Conservation (phyloP, 1,139 yeast species). For the Wickerhamiella infanticola region DNA sequence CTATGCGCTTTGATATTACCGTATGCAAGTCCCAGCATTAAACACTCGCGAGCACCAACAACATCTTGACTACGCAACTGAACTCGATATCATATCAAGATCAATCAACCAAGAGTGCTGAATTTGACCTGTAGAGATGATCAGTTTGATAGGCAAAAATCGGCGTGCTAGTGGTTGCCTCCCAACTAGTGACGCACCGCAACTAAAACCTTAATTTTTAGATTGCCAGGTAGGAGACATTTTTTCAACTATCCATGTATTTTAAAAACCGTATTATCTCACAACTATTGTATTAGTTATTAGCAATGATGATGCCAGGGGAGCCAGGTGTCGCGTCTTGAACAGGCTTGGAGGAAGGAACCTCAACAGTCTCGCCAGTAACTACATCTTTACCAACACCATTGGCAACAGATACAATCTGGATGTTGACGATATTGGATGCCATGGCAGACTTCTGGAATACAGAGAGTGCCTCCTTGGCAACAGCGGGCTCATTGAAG, state of each 20-base stretch:
- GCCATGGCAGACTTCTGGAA: constrained; percentile 54
- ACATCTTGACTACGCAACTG: too few relatives aligned
- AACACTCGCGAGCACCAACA: too few relatives aligned
- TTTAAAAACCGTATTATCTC: background rate
- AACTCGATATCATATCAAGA: too few relatives aligned
- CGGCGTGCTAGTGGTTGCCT: background rate
- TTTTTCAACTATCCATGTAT: background rate
- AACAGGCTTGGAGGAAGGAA: constrained; percentile 50
- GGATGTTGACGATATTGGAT: constrained; percentile 40
- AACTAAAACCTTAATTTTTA: background rate
- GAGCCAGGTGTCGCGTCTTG: constrained; percentile 85
- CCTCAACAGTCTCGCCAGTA: constrained; percentile 56
- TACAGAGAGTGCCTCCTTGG: constrained; percentile 36
- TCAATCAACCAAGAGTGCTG: too few relatives aligned
- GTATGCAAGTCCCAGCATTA: too few relatives aligned
- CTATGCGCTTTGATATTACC: too few relatives aligned
- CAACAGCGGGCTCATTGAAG: constrained; percentile 59
- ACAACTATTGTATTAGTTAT: constrained; percentile 21
- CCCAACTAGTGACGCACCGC: background rate
- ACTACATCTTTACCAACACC: constrained; percentile 45
- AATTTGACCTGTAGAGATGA: too few relatives aligned
- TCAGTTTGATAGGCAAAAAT: too few relatives aligned
- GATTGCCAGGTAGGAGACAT: too few relatives aligned
- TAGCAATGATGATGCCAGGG: constrained; percentile 71
- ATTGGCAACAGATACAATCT: constrained; percentile 42